These are phyloP conservation scores for Sugiyamaella xylanicola DNA, from an alignment of 1,139 yeast genomes.

Conservation along the genomic window DNA sequence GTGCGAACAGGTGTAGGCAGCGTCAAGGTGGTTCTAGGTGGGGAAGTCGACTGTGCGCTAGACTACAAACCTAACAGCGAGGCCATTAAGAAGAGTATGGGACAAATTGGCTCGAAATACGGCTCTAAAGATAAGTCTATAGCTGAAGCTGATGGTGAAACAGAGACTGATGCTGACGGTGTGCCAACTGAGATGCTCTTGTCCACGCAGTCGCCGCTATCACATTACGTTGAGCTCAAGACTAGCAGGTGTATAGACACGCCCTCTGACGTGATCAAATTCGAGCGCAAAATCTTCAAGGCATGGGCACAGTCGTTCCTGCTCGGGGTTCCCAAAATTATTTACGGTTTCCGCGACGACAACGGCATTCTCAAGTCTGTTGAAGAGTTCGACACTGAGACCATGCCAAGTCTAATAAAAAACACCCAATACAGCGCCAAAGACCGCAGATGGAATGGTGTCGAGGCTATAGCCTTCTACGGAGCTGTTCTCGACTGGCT, in stretches of 20 bases:
- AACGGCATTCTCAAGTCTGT: slow-evolving; percentile 60
- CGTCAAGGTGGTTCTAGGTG: slow-evolving; percentile 70
- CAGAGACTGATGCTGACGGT: not conserved
- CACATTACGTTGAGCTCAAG: slow-evolving; percentile 85
- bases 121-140: not conserved
- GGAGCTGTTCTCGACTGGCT: slow-evolving; percentile 86
- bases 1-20: slow-evolving; percentile 84
- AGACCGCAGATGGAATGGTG: slow-evolving; percentile 58
- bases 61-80: slow-evolving; percentile 66
- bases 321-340: slow-evolving; percentile 73
- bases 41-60: slow-evolving; percentile 89
- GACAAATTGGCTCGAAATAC: not conserved
- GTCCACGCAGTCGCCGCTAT: slow-evolving; percentile 44
- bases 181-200: not conserved
- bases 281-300: slow-evolving; percentile 71
- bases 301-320: slow-evolving; percentile 96
- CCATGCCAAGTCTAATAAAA: slow-evolving; percentile 64
- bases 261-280: slow-evolving; percentile 56
- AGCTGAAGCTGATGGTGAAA: no score
- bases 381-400: slow-evolving; percentile 76
- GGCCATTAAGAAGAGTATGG: slow-evolving; percentile 34
- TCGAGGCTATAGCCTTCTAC: slow-evolving; percentile 80
- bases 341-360: slow-evolving; percentile 87
- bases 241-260: slow-evolving; percentile 61
- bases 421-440: slow-evolving; percentile 37